phyloP scores from a whole-genome alignment of 2,329 filamentous ascomycete genomes.

The Allantophomopsis lycopodina region DNA sequence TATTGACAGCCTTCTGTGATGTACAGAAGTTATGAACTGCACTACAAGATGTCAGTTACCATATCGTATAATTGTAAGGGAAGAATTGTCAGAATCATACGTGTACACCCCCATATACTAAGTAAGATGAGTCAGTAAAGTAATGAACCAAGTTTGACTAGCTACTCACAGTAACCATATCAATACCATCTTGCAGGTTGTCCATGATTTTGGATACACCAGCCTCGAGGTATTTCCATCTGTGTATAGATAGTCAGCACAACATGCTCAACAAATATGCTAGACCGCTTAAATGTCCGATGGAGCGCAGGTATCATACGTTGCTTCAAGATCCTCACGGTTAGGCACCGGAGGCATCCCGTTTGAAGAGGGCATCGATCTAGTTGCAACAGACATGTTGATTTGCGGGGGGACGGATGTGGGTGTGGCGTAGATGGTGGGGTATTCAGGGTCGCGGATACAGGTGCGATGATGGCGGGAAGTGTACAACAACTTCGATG shows the following conservation, averaged over 20 bases:
- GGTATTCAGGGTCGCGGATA: too few species aligned
- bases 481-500: too few species aligned
- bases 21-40: conserved; percentile 99
- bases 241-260: conserved; percentile 21
- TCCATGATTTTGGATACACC: conserved; percentile 91
- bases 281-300: neutral
- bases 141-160: too few species aligned
- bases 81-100: conserved; percentile 26
- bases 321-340: conserved; percentile 42
- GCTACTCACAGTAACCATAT: conserved; percentile 67
- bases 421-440: too few species aligned
- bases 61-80: conserved; percentile 3
- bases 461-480: too few species aligned
- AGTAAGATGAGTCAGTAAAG: conserved; percentile 1
- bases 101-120: conserved; percentile 96
- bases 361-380: neutral
- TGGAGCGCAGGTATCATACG: conserved; percentile 26
- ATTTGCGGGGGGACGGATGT: too few species aligned
- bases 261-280: neutral
- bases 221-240: conserved; percentile 80
- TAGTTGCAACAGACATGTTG: neutral
- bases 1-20: conserved; percentile 81
- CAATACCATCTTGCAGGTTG: conserved; percentile 81
- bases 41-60: conserved; percentile 30
- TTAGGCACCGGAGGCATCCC: conserved; percentile 38